Evolutionary conservation across 2,329 filamentous ascomycete species (phyloP), one percentile per base, ranked within the genome.

Genomic region (Colletotrichum theobromicola): DNA sequence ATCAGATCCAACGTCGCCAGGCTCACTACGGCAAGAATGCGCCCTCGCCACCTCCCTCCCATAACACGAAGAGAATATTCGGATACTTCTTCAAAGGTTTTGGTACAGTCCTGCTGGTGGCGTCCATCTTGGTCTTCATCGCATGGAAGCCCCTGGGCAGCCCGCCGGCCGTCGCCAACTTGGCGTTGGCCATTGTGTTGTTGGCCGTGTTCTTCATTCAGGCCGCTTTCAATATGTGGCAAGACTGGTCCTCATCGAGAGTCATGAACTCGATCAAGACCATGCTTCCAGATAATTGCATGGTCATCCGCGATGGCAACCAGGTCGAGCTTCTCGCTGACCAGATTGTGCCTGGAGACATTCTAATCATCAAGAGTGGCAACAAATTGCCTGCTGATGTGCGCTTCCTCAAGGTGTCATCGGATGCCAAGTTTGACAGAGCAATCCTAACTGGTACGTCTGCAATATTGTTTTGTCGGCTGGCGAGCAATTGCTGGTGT

Each of bases 251-350:
- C 3, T 94, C 93, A 1, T 93, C 90, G 2, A 87, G 92, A 7
- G 93, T 95, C 70, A 96, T 96, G 94, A 90, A 91, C 21, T 94
- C 93, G 0, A 96, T 96, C 80, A 94, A 92, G 62, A 93, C 90
- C 21, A 94, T 96, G 93, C 87, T 96, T n/a, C 94, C 94, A 0
- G 93, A 95, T 78, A 88, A 91, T 73, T 94, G 92, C 78, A 85
- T 92, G 30, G 87, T 94, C 9, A 83, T 93, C 8, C 90, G 94
- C 24, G 90, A 94, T 76, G 89, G 91, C 2, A 79, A 81, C 5
- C 85, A 89, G 75, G 79, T 84, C 1, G 87, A 85, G 18, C 83
- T 91, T 5, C 82, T 85, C 4, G 91, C 91, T 0, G 81, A 85
- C 1, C 90, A 94, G 12, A 86, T 96, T 30, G 93, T 95, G 0